These are phyloP conservation scores for Leucocoprinus leucothites DNA, from an alignment of 768 basidiomycete genomes.

Conservation along the genomic window DNA sequence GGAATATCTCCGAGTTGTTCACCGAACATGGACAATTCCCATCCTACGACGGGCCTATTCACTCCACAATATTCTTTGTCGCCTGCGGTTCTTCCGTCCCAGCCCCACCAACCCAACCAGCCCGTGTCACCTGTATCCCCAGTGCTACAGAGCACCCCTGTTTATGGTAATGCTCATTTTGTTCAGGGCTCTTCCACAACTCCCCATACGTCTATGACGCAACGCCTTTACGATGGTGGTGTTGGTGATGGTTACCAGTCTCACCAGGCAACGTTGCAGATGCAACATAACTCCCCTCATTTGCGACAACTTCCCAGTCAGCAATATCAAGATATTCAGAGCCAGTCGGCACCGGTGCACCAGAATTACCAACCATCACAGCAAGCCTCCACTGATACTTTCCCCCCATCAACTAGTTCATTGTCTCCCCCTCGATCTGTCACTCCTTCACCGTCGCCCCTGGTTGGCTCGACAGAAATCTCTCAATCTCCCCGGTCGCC, in stretches of 20 bases:
- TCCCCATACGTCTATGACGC: constrained; percentile 15
- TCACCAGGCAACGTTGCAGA: constrained; percentile 17
- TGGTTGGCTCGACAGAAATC: constrained; percentile 9
- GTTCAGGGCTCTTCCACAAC: constrained; percentile 36
- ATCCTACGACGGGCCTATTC: constrained; percentile 18
- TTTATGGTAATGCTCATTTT: constrained; percentile 29
- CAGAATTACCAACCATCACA: background rate
- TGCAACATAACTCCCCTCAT: constrained; percentile 22
- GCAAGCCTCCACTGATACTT: background rate
- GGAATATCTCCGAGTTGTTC: constrained; percentile 10
- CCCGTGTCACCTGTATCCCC: constrained; percentile 37
- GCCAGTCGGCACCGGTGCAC: constrained; percentile 15
- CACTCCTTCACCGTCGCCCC: constrained; percentile 31
- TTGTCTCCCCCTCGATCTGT: constrained; percentile 22
- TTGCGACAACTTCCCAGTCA: constrained; percentile 23
- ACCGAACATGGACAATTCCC: constrained; percentile 9
- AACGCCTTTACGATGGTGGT: constrained; percentile 5
- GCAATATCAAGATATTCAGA: constrained; percentile 11
- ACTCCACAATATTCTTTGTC: constrained; percentile 30
- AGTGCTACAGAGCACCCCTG: constrained; percentile 17
- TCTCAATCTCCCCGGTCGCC: constrained; percentile 7
- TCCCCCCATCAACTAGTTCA: background rate
- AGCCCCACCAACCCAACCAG: constrained; percentile 23
- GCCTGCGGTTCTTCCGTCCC: constrained; percentile 19
- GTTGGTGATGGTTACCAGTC: constrained; percentile 12